These are phyloP conservation scores for Lactuca saligna DNA, from an alignment of 129 eudicot species.

Conservation along the genomic window DNA sequence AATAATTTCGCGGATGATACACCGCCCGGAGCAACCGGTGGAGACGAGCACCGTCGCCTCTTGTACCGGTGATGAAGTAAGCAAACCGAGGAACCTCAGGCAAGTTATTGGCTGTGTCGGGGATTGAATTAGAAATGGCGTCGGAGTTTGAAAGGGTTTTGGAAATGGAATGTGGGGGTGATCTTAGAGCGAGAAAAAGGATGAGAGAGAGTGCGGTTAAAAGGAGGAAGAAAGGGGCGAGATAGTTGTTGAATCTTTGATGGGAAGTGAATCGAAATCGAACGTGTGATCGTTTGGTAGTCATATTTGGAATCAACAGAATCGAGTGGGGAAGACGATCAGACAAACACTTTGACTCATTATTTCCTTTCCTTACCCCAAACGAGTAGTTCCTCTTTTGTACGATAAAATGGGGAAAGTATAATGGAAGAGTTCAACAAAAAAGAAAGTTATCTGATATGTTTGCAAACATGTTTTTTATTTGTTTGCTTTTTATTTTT, in stretches of 20 bases:
- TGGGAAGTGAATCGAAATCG: constrained; percentile 29
- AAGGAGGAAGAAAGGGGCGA: constrained; percentile 38
- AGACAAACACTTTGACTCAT: constrained; percentile 9
- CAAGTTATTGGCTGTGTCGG: constrained; percentile 12
- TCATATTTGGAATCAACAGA: constrained; percentile 18
- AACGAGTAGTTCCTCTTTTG: neutral
- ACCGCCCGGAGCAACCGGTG: constrained; percentile 62
- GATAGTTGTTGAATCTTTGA: constrained; percentile 40
- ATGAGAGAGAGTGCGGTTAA: constrained; percentile 42
- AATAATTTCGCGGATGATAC: constrained; percentile 75
- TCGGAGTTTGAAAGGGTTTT: constrained; percentile 13
- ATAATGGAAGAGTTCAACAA: neutral
- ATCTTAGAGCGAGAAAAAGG: constrained; percentile 36
- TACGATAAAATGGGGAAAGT: neutral
- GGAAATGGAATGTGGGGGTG: constrained; percentile 25
- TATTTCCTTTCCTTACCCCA: neutral
- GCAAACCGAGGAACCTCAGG: constrained; percentile 70
- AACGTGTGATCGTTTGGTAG: constrained; percentile 25
- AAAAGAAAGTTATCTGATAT: neutral
- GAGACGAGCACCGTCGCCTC: constrained; percentile 52
- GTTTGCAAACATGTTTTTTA: neutral
- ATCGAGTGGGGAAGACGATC: constrained; percentile 21
- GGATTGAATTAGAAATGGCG: constrained; percentile 10
- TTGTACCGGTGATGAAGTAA: constrained; percentile 66
- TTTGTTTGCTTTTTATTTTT: neutral